phyloP scores from a whole-genome alignment of 2,329 filamentous ascomycete genomes.

The Phialemoniopsis sp. region DNA sequence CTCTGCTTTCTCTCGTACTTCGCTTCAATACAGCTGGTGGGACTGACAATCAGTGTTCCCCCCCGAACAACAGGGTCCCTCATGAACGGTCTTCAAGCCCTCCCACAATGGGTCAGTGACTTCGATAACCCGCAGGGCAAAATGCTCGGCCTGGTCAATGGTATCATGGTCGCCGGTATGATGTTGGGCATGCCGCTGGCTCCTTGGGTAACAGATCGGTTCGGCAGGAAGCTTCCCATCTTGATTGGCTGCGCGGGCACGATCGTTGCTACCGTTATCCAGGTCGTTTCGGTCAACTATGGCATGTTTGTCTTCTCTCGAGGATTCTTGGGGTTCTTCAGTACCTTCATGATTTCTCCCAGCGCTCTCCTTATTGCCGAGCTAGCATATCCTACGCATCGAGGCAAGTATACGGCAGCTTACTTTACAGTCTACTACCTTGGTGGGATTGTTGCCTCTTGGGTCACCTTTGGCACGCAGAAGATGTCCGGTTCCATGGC shows the following conservation, averaged over 20 bases:
- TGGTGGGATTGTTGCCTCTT: constrained; percentile 22
- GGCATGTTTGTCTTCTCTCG: constrained; percentile 32
- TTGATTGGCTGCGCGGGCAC: constrained; percentile 48
- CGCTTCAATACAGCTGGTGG: too few relatives aligned
- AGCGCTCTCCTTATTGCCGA: constrained; percentile 6
- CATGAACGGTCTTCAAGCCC: constrained; percentile 34
- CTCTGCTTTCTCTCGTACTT: too few relatives aligned
- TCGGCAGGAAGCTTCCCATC: constrained; percentile 51
- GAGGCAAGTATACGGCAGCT: background rate
- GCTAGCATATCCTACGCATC: constrained; percentile 7
- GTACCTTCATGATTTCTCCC: too few relatives aligned
- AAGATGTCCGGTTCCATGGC: constrained; percentile 36
- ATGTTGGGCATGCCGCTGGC: constrained; percentile 10
- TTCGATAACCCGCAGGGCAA: constrained; percentile 14
- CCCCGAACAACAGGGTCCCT: constrained; percentile 21
- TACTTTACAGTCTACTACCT: constrained; percentile 1
- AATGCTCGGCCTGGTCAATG: constrained; percentile 13
- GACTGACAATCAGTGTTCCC: too few relatives aligned
- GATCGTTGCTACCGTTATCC: constrained; percentile 36
- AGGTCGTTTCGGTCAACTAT: constrained; percentile 27
- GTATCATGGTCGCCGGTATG: constrained; percentile 10
- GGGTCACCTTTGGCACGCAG: constrained; percentile 31
- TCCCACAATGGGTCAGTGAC: constrained; percentile 23
- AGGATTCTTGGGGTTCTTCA: constrained; percentile 22
- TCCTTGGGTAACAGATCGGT: constrained; percentile 36